Evolutionary conservation across 1,284 basidiomycete genomes (phyloP).

Genomic region (Rhodotorula sp.): DNA sequence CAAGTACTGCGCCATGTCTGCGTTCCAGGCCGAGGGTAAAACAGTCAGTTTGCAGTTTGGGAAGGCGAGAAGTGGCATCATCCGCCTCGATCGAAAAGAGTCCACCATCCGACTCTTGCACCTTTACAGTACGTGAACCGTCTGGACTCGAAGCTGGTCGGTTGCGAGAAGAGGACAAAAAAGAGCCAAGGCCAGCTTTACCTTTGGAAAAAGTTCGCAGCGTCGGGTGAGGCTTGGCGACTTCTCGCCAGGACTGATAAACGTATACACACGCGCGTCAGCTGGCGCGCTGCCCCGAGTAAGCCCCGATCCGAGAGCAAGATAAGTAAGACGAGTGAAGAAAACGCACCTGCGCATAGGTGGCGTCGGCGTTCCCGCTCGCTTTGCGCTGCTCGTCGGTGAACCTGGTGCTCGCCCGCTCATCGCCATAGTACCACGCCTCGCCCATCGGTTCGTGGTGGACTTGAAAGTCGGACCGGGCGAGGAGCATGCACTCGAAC

Average conservation of each 20-base stretch:
- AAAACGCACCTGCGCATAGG: slow-evolving; percentile 38
- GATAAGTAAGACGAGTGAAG: too few species aligned
- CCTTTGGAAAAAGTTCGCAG: slow-evolving; percentile 39
- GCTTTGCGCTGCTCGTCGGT: slow-evolving; percentile 27
- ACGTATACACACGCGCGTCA: neutral
- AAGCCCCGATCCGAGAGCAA: neutral
- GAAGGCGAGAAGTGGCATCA: neutral
- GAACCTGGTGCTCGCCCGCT: slow-evolving; percentile 39
- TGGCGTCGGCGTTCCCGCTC: slow-evolving; percentile 33
- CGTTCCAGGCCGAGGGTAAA: neutral
- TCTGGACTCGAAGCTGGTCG: too few species aligned
- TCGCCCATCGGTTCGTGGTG: slow-evolving; percentile 38
- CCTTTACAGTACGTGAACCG: too few species aligned
- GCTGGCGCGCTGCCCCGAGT: neutral
- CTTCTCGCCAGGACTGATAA: slow-evolving; percentile 25
- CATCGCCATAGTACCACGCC: slow-evolving; percentile 37
- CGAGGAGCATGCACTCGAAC: slow-evolving; percentile 41
- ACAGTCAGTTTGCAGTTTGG: neutral
- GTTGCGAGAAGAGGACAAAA: neutral
- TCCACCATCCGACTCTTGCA: too few species aligned
- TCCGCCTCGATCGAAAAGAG: too few species aligned
- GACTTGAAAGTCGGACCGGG: slow-evolving; percentile 34
- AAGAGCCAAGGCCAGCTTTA: slow-evolving; percentile 1
- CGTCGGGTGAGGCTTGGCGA: slow-evolving; percentile 23
- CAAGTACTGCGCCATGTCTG: slow-evolving; percentile 44